Evolutionary conservation across 2,329 filamentous ascomycete genomes (phyloP).

Genomic region (Rutstroemia sp.): DNA sequence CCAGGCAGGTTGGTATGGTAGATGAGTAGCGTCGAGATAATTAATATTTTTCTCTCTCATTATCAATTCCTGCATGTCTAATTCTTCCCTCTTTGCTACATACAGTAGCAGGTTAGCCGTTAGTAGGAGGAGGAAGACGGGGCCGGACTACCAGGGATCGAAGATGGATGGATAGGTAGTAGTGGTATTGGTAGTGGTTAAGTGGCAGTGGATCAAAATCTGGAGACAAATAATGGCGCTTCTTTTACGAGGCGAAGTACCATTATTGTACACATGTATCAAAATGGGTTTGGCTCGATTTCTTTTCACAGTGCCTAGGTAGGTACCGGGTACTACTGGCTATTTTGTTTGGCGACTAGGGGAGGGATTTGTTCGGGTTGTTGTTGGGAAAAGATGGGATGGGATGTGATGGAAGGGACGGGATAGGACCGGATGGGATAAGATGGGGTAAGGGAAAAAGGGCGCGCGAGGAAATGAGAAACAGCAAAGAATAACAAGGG

Average conservation of each 20-base stretch:
- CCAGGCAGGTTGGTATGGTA: too few species aligned
- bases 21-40: conserved; percentile 2
- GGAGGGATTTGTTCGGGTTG: background rate
- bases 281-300: background rate
- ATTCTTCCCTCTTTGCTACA: conserved; percentile 1
- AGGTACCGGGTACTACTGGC: background rate
- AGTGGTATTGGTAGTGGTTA: background rate
- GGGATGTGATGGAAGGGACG: background rate
- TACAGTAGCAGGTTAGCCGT: conserved; percentile 19
- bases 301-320: background rate
- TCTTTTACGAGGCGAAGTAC: conserved; percentile 3
- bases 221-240: conserved; percentile 13
- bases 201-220: conserved; percentile 18
- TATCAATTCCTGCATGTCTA: background rate
- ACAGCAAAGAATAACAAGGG: too few species aligned
- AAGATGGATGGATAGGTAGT: conserved; percentile 4
- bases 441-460: conserved; percentile 7
- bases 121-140: conserved; percentile 14
- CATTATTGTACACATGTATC: background rate
- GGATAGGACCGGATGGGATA: too few species aligned
- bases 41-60: conserved; percentile 18
- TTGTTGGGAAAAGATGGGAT: background rate
- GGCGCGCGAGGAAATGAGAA: conserved; percentile 6
- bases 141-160: conserved; percentile 18
- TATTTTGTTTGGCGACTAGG: background rate